These are phyloP conservation scores for Dendrobium catenatum DNA, from an alignment of 106 monocot species.

Conservation along the genomic window DNA sequence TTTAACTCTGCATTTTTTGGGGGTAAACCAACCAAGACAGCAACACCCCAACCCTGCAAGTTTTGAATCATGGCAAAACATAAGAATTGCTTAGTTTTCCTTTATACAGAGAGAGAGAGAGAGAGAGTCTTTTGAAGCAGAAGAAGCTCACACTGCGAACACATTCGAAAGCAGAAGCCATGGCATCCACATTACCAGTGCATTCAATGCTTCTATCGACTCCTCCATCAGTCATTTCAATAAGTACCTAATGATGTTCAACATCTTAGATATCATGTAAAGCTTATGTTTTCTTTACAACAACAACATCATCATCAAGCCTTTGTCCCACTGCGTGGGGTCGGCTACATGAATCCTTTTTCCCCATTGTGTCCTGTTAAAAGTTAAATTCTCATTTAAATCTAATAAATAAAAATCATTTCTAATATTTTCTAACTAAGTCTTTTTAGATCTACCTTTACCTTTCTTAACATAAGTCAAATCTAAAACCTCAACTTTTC, in stretches of 20 bases:
- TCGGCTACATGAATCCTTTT: no score
- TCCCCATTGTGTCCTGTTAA: no score
- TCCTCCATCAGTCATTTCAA: slow-evolving; percentile 9
- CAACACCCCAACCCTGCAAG: slow-evolving; percentile 24
- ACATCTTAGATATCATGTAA: neutral
- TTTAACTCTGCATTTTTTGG: slow-evolving; percentile 26
- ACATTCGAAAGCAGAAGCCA: neutral
- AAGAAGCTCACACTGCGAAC: neutral
- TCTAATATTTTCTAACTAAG: no score
- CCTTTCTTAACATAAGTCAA: no score
- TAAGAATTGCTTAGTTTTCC: neutral
- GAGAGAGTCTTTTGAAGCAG: neutral
- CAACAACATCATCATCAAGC: no score
- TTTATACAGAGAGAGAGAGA: neutral
- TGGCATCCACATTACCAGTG: slow-evolving; percentile 15
- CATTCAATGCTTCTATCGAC: slow-evolving; percentile 19
- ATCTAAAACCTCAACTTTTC: no score
- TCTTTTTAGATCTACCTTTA: no score
- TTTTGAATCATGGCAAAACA: neutral
- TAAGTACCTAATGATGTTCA: slow-evolving; percentile 3
- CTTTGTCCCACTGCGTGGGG: no score
- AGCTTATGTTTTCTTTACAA: neutral
- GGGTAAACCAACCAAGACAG: slow-evolving; percentile 37
- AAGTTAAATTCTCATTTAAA: no score
- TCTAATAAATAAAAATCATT: no score